phyloP scores from a whole-genome alignment of 1,284 basidiomycete species.

The Papiliotrema flavescens region DNA sequence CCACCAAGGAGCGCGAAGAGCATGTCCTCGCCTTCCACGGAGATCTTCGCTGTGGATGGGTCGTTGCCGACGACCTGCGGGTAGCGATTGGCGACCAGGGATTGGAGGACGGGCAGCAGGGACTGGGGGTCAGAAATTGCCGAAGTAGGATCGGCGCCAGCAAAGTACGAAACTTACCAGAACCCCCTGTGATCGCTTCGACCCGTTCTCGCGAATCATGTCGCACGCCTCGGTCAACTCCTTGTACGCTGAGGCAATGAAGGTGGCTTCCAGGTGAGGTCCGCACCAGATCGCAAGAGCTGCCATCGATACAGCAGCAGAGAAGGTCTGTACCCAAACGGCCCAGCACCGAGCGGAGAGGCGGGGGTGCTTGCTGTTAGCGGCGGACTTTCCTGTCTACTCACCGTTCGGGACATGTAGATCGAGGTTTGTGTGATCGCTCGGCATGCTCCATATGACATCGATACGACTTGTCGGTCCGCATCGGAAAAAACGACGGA shows the following conservation, averaged over 20 bases:
- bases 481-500: constrained; percentile 17
- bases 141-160: background rate
- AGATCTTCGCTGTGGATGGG: constrained; percentile 11
- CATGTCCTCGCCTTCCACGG: constrained; percentile 39
- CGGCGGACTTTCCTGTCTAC: background rate
- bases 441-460: constrained; percentile 33
- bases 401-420: constrained; percentile 29
- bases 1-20: constrained; percentile 42
- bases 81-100: constrained; percentile 31
- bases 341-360: constrained; percentile 35
- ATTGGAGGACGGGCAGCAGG: constrained; percentile 34
- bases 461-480: constrained; percentile 25
- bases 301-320: constrained; percentile 38
- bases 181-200: constrained; percentile 24
- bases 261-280: constrained; percentile 29
- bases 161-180: constrained; percentile 15
- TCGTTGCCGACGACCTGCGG: constrained; percentile 31
- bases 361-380: constrained; percentile 23
- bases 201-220: constrained; percentile 36
- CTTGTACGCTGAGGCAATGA: constrained; percentile 28
- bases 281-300: constrained; percentile 42
- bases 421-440: constrained; percentile 28
- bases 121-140: constrained; percentile 10
- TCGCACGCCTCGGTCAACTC: constrained; percentile 34
- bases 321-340: constrained; percentile 43